Evolutionary conservation across 2,329 filamentous ascomycete species (phyloP), one percentile per base, ranked within the genome.

Genomic region (Xylaria sp.): DNA sequence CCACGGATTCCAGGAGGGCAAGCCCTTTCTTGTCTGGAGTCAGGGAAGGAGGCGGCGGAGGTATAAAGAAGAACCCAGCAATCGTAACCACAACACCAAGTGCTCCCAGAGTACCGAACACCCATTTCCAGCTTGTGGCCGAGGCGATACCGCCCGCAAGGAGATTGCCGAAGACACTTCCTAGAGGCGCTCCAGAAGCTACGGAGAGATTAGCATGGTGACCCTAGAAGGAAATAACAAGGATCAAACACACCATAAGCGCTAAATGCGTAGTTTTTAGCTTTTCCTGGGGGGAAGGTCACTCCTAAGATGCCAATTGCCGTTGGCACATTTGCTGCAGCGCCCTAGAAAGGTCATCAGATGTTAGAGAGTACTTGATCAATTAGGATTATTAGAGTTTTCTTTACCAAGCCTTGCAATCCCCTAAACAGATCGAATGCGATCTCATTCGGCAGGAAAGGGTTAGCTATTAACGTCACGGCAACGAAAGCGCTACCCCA

Each of bases 221-320:
- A 46, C 6, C 34, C 46, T 20, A 10, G 20, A 9, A 34, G 2
- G 25, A 37, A 31, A 41, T 46, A 28, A 62, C 12, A 2, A 31
- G 50, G 28, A 2, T 52, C 50, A 6, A 18, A 64, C 81, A 65
- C 76, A 86, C 85, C 85, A 67, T 91, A 92, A 25, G 86, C 84
- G 46, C 87, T 88, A 73, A 93, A 92, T 1, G 90, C 90, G 76
- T 91, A 91, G 73, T 91, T 92, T 79, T 92, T 92, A 3, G 89
- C 87, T 71, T 88, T 89, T 0, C 90, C 89, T 0, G 90, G 89
- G 0, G 87, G 86, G 64, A 92, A 92, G 0, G 89, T 91, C 1
- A 87, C 87, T 0, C 90, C 90, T 2, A 93, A 78, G 48, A 92
- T 92, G 0, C 91, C 91, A 75, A 93, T 88, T 0, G 90, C 91